These are phyloP conservation scores for Phytopythium ostracodes DNA, from an alignment of 352 stramenopile species.

Conservation along the genomic window DNA sequence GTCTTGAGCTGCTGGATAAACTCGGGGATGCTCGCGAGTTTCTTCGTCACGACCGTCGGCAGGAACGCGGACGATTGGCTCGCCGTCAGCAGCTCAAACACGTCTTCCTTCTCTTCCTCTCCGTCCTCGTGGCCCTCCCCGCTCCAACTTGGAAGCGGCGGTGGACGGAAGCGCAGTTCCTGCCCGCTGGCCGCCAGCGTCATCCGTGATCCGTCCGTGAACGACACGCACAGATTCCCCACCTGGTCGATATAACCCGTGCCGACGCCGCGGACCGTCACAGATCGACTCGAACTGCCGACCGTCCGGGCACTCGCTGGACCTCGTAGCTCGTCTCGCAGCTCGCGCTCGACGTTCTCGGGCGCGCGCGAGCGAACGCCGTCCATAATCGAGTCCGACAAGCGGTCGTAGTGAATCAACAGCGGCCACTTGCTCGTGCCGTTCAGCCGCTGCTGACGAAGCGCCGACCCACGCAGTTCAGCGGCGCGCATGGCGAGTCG, in stretches of 20 bases:
- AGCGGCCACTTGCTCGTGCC: constrained; percentile 31
- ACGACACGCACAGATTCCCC: constrained; percentile 40
- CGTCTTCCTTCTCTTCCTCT: constrained; percentile 18
- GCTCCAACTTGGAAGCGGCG: constrained; percentile 9
- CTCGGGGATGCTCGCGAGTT: constrained; percentile 43
- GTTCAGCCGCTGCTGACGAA: constrained; percentile 14
- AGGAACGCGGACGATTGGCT: constrained; percentile 33
- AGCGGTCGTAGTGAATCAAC: constrained; percentile 40
- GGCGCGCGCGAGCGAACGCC: constrained; percentile 26
- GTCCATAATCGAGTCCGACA: constrained; percentile 38
- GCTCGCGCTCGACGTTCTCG: constrained; percentile 10
- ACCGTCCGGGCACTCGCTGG: background rate
- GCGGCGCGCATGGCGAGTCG: constrained; percentile 44
- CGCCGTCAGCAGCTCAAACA: constrained; percentile 32
- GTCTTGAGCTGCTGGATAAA: constrained; percentile 44
- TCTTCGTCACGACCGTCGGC: constrained; percentile 36
- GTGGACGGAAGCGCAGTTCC: constrained; percentile 32
- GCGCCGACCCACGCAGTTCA: constrained; percentile 42
- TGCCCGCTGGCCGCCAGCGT: constrained; percentile 39
- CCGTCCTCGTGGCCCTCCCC: background rate
- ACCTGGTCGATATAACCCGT: constrained; percentile 29
- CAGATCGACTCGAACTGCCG: background rate
- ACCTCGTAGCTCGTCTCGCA: constrained; percentile 10
- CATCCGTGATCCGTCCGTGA: constrained; percentile 38
- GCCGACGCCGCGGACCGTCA: constrained; percentile 36